Evolutionary conservation across 164 flowering plant genomes (phyloP).

Genomic region (Magnolia kwangsiensis): DNA sequence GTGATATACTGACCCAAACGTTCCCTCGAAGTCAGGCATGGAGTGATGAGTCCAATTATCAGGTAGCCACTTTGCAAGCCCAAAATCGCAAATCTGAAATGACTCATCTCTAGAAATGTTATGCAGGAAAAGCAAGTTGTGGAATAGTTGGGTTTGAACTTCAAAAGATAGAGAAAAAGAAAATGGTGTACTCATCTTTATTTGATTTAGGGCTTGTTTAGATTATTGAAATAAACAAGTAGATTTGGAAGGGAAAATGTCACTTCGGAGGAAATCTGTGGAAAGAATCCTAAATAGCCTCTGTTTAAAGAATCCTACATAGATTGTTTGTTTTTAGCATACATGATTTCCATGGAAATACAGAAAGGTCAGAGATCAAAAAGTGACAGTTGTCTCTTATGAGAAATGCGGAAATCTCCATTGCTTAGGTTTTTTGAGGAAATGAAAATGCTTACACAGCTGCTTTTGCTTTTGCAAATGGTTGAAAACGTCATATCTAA

Average conservation of each 20-base stretch:
- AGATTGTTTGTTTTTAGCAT: too few relatives aligned
- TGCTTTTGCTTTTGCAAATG: too few relatives aligned
- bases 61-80: conserved; percentile 98
- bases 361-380: too few relatives aligned
- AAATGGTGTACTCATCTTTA: neutral
- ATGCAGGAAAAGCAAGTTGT: neutral
- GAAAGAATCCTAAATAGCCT: too few relatives aligned
- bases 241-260: neutral
- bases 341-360: too few relatives aligned
- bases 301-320: too few relatives aligned
- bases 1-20: conserved; percentile 69
- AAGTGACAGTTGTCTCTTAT: too few relatives aligned
- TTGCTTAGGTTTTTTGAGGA: too few relatives aligned
- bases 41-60: conserved; percentile 85
- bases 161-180: neutral
- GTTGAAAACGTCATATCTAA: too few relatives aligned
- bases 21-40: conserved; percentile 80
- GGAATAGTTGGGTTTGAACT: neutral
- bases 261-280: too few relatives aligned
- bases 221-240: neutral
- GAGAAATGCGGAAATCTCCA: too few relatives aligned
- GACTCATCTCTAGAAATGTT: neutral
- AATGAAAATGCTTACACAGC: too few relatives aligned
- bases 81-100: conserved; percentile 88
- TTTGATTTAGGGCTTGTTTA: neutral